Conservation (phyloP, 495 filamentous ascomycete species). For the Hypoxylon rickii region DNA sequence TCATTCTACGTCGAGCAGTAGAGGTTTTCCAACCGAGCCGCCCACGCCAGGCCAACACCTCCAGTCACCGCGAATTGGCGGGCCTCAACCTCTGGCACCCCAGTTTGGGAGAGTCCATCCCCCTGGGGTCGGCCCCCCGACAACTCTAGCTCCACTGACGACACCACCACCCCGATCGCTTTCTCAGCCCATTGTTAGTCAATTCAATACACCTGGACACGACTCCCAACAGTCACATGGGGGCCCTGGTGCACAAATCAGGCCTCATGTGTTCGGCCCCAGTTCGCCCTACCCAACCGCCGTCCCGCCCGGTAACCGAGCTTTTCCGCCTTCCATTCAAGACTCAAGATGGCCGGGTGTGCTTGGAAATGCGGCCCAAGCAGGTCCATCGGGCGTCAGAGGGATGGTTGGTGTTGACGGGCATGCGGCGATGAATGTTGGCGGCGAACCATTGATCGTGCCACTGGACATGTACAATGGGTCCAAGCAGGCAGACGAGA, state of each 20-base stretch:
- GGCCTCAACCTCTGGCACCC: conserved; percentile 43
- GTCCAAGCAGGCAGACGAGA: conserved; percentile 86
- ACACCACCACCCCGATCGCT: conserved; percentile 42
- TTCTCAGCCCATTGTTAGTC: conserved; percentile 46
- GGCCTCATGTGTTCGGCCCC: conserved; percentile 31
- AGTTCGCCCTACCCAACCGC: conserved; percentile 34
- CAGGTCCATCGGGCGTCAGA: conserved; percentile 36
- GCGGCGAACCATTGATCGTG: conserved; percentile 59
- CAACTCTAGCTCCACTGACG: conserved; percentile 37
- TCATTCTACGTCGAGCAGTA: conserved; percentile 38
- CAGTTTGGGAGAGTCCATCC: conserved; percentile 40
- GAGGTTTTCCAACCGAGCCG: conserved; percentile 20
- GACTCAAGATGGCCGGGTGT: conserved; percentile 43
- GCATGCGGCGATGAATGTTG: conserved; percentile 48
- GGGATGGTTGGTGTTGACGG: conserved; percentile 46
- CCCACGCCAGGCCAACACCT: conserved; percentile 22
- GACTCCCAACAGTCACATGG: conserved; percentile 31
- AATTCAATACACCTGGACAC: conserved; percentile 32
- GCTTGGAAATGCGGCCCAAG: conserved; percentile 24
- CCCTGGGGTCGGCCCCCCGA: conserved; percentile 39
- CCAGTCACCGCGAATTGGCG: conserved; percentile 36
- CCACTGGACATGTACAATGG: conserved; percentile 78
- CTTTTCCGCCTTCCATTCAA: conserved; percentile 23
- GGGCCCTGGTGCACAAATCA: conserved; percentile 30
- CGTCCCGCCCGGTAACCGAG: conserved; percentile 22